Evolutionary conservation across 2,329 filamentous ascomycete genomes (phyloP).

Genomic region (Sclerotinia minor): DNA sequence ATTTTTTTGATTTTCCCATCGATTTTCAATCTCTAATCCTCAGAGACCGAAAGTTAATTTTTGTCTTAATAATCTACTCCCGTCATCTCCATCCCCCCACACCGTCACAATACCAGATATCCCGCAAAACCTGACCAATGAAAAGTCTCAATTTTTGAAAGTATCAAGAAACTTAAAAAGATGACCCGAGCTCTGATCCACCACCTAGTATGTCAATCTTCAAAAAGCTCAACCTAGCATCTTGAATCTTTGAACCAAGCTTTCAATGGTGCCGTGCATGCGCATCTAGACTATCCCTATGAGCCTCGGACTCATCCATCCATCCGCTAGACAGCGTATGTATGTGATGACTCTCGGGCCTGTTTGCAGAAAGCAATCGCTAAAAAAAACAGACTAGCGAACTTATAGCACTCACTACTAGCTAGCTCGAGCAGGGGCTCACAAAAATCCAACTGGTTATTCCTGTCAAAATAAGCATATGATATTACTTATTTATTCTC

Average conservation of each 20-base stretch:
- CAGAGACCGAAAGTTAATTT: neutral
- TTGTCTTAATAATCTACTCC: neutral
- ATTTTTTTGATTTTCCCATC: neutral
- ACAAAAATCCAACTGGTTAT: neutral
- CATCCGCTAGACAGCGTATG: neutral
- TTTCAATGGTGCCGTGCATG: constrained; percentile 9
- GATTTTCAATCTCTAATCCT: neutral
- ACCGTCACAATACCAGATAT: neutral
- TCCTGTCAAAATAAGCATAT: neutral
- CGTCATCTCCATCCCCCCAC: neutral
- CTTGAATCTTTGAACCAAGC: neutral
- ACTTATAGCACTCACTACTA: neutral
- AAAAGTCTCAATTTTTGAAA: neutral
- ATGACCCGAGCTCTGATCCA: neutral
- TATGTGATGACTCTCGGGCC: constrained; percentile 7
- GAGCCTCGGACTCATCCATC: neutral
- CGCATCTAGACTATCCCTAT: constrained; percentile 3
- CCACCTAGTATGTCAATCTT: too few relatives aligned
- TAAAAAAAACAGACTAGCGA: neutral
- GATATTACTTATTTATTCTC: neutral
- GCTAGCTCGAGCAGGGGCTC: neutral
- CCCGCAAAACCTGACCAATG: neutral
- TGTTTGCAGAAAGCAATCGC: constrained; percentile 6
- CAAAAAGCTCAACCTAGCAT: neutral
- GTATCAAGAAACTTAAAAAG: neutral